phyloP scores from a whole-genome alignment of 371 early-diverging fungal genomes.

The Haplosporangium sp. region DNA sequence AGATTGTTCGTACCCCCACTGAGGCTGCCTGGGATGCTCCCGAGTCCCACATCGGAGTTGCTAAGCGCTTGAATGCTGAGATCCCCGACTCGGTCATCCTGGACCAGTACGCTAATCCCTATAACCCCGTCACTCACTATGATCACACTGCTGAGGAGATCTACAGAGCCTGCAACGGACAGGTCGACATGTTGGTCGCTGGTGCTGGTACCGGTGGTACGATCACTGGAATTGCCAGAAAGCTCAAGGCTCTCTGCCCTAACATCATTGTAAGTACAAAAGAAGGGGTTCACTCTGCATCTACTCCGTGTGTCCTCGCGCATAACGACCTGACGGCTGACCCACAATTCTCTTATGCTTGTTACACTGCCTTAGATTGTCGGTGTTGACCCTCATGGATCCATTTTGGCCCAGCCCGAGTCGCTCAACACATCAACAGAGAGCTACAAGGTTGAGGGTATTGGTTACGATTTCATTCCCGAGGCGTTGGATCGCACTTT shows the following conservation, averaged over 20 bases:
- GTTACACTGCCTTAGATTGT: conserved; percentile 65
- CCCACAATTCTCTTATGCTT: not conserved
- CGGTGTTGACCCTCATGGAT: conserved; percentile 95
- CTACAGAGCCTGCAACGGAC: conserved; percentile 84
- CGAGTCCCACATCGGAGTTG: conserved; percentile 97
- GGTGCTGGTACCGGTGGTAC: conserved; percentile 98
- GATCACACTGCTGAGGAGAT: conserved; percentile 93
- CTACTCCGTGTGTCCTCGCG: not conserved
- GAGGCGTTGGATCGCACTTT: conserved; percentile 85
- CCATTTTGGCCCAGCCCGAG: conserved; percentile 92
- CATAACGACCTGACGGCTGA: not conserved
- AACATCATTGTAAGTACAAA: conserved; percentile 69
- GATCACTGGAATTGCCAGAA: conserved; percentile 93
- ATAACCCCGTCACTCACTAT: conserved; percentile 97
- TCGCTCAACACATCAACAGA: conserved; percentile 73
- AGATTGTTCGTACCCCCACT: conserved; percentile 97
- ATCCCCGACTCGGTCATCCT: conserved; percentile 95
- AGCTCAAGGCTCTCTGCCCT: conserved; percentile 94
- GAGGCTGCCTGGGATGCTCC: conserved; percentile 98
- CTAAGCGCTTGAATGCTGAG: conserved; percentile 89
- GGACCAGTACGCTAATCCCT: conserved; percentile 94
- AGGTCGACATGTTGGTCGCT: conserved; percentile 95
- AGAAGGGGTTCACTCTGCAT: too few relatives aligned
- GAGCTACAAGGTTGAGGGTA: conserved; percentile 93
- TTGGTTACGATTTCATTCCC: conserved; percentile 98